Conservation (phyloP, 345 rosid species). For the Citrus mangshanensis region DNA sequence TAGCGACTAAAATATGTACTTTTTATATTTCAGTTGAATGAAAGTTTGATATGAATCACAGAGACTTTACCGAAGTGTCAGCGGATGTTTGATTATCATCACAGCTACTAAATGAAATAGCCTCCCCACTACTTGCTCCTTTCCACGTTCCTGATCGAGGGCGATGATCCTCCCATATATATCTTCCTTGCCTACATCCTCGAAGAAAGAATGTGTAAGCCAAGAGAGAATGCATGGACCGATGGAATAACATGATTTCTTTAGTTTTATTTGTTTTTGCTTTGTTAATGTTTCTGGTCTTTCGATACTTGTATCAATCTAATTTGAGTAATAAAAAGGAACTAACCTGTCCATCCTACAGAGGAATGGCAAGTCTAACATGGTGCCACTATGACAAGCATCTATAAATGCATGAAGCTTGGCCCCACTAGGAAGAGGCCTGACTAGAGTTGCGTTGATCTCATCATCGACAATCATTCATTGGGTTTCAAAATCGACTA, state of each 20-base stretch:
- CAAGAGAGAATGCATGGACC: neutral
- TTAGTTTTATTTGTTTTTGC: neutral
- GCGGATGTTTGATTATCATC: constrained; percentile 82
- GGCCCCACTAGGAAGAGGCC: constrained; percentile 74
- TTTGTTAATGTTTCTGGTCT: neutral
- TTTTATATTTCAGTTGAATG: neutral
- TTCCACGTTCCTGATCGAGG: constrained; percentile 77
- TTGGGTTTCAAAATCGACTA: constrained; percentile 54
- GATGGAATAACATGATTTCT: too few species aligned
- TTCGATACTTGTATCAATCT: neutral
- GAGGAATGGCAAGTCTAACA: constrained; percentile 71
- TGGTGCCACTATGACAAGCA: constrained; percentile 93
- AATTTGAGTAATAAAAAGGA: neutral
- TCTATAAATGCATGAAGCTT: constrained; percentile 87
- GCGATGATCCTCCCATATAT: constrained; percentile 81
- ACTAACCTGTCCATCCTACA: constrained; percentile 82
- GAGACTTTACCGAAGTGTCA: constrained; percentile 60
- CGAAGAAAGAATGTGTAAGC: neutral
- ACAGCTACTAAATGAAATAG: constrained; percentile 82
- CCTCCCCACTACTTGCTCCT: constrained; percentile 92
- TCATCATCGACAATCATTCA: constrained; percentile 89
- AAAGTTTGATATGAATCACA: neutral
- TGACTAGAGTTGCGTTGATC: constrained; percentile 72
- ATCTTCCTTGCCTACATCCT: constrained; percentile 46
- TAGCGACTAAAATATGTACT: neutral